Base-by-base conservation (phyloP, 164 flowering plant species). In the Litsea cubeba region DNA sequence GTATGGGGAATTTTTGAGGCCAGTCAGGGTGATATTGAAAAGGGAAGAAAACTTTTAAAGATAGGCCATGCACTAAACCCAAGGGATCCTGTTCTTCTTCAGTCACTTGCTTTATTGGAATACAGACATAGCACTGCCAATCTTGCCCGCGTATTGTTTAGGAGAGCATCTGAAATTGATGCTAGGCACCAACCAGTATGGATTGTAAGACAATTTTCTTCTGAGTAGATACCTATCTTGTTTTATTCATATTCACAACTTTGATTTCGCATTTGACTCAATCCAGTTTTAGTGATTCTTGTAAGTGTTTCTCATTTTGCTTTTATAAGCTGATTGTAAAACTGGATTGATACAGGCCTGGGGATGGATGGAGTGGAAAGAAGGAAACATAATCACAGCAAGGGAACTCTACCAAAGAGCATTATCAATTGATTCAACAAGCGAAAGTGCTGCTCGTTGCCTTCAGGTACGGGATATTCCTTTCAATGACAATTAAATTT, bases 311-410 rank as follows among this genome's bases (percentile, higher is more conserved):
- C n/a, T 54, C n/a, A 54, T 50, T 15, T 50, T 23, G 26, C 10
- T 64, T 23, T 26, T 50, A 67, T 23, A 58, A 74, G 51, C 74
- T 75, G 65, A 72, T 67, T 64, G 57, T 65, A 71, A 71, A 69
- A 26, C 69, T 71, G 10, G 57, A 18, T 24, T 77, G 49, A n/a
- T 79, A 78, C 76, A 91, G 98, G 99, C 94, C 68, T 95, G 99
- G 98, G 98, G 99, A 60, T 95, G 99, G 99, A 90, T 95, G 97
- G 99, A 95, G 76, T 95, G 99, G 98, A 95, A 90, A 81, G 99
- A 95, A 86, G 99, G 99, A 72, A 91, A 93, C 80, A 72, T 93
- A 54, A 46, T 74, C 18, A 88, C 82, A 26, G 99, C 99, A 60
- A 86, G 99, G 71, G 87, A 89, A 76, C 77, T 89, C 28, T 95